phyloP scores from a whole-genome alignment of 306 rosid genomes.

The Alnus glutinosa region DNA sequence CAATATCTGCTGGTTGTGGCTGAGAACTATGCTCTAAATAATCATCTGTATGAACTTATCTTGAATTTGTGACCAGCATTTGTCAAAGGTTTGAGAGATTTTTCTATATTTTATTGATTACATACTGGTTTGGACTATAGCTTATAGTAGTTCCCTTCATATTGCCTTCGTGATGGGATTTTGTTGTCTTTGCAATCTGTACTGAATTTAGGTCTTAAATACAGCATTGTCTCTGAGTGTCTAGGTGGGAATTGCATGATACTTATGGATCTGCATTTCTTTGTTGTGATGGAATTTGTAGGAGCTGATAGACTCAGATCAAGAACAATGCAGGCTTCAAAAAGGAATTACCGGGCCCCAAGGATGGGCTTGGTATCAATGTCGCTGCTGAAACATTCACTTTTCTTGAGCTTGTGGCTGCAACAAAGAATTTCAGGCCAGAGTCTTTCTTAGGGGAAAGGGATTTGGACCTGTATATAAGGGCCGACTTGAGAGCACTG shows the following conservation, averaged over 20 bases:
- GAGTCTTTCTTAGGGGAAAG: conserved; percentile 92
- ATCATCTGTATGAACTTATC: no score
- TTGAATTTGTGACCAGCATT: no score
- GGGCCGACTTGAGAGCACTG: conserved; percentile 77
- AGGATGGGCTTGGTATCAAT: conserved; percentile 57
- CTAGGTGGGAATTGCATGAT: neutral
- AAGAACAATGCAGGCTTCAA: conserved; percentile 61
- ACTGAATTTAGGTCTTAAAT: conserved; percentile 4
- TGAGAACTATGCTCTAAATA: no score
- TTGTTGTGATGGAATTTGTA: conserved; percentile 36
- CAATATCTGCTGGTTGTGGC: no score
- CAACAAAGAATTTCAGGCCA: conserved; percentile 78
- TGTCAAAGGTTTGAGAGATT: no score
- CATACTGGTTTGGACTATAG: conserved; percentile 19
- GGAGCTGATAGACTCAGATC: conserved; percentile 66
- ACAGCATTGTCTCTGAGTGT: neutral
- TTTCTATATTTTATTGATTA: neutral
- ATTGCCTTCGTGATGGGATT: neutral
- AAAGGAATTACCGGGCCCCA: conserved; percentile 60
- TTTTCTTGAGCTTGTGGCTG: conserved; percentile 78
- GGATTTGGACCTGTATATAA: conserved; percentile 94
- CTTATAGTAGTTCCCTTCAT: conserved; percentile 14
- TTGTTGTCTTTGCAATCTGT: neutral
- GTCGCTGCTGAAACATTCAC: conserved; percentile 88
- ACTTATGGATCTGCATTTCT: conserved; percentile 31